Evolutionary conservation across 2,329 filamentous ascomycete genomes (phyloP).

Genomic region (Colletotrichum sp.): DNA sequence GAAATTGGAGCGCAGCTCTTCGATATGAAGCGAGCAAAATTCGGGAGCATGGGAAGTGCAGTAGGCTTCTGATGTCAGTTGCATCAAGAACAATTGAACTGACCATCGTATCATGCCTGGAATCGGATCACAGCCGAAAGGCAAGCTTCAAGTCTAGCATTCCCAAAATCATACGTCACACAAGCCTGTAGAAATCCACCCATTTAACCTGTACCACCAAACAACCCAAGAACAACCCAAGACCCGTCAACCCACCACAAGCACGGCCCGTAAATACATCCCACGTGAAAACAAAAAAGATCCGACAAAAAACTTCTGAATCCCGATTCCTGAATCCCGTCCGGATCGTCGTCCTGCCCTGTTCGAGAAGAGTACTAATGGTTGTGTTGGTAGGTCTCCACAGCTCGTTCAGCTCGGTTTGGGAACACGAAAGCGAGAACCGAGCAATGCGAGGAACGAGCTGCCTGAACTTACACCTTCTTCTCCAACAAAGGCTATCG

Average conservation of each 20-base stretch:
- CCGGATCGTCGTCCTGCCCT: background rate
- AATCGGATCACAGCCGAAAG: background rate
- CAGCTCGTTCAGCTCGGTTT: background rate
- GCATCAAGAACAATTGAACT: too few relatives aligned
- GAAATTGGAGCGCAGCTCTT: too few relatives aligned
- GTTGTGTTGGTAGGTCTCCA: background rate
- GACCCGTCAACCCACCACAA: background rate
- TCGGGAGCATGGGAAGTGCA: too few relatives aligned
- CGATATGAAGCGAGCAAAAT: too few relatives aligned
- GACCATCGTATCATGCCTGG: too few relatives aligned
- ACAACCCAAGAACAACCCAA: too few relatives aligned
- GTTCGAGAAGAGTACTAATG: too few relatives aligned
- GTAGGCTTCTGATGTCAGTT: too few relatives aligned
- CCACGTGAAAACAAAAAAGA: background rate
- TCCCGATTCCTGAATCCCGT: background rate
- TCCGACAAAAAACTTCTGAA: fast-evolving
- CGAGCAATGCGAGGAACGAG: background rate
- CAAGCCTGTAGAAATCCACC: background rate
- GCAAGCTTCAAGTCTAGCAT: fast-evolving
- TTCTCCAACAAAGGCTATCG: background rate
- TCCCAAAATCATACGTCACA: background rate
- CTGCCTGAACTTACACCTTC: background rate
- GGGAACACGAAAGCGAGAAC: background rate
- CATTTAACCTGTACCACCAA: too few relatives aligned
- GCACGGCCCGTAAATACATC: background rate